Evolutionary conservation across 768 basidiomycete genomes (phyloP).

Genomic region (Podaxis sp.): DNA sequence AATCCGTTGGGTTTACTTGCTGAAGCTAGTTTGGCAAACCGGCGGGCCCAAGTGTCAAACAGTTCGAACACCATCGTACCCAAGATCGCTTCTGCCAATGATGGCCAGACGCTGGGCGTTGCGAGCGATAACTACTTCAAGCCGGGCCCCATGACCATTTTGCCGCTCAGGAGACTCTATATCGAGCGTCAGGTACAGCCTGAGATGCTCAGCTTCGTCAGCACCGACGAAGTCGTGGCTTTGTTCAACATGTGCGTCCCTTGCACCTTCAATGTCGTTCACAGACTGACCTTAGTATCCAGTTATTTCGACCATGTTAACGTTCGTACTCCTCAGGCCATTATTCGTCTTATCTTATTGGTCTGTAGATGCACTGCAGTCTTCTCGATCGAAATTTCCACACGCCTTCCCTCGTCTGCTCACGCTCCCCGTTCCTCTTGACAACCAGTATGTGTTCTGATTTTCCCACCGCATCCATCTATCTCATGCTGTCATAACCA

Average conservation of each 20-base stretch:
- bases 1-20: slow-evolving; percentile 92
- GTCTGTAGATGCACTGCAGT: slow-evolving; percentile 64
- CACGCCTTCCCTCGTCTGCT: slow-evolving; percentile 90
- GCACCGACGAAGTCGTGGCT: slow-evolving; percentile 84
- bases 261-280: slow-evolving; percentile 9
- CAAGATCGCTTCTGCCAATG: slow-evolving; percentile 28
- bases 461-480: neutral
- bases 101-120: slow-evolving; percentile 59
- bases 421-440: slow-evolving; percentile 89
- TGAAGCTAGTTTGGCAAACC: slow-evolving; percentile 80
- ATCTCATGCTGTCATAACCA: slow-evolving; percentile 24
- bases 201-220: slow-evolving; percentile 87
- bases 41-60: slow-evolving; percentile 49
- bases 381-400: slow-evolving; percentile 86
- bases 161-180: slow-evolving; percentile 76
- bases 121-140: slow-evolving; percentile 90
- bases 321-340: slow-evolving; percentile 35
- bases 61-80: slow-evolving; percentile 26
- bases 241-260: slow-evolving; percentile 81
- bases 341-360: slow-evolving; percentile 6
- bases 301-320: slow-evolving; percentile 78
- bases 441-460: slow-evolving; percentile 63
- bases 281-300: slow-evolving; percentile 12
- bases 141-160: slow-evolving; percentile 86
- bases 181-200: slow-evolving; percentile 91